Evolutionary conservation across 257 asterid species (phyloP).

Genomic region (Nicotiana attenuata): DNA sequence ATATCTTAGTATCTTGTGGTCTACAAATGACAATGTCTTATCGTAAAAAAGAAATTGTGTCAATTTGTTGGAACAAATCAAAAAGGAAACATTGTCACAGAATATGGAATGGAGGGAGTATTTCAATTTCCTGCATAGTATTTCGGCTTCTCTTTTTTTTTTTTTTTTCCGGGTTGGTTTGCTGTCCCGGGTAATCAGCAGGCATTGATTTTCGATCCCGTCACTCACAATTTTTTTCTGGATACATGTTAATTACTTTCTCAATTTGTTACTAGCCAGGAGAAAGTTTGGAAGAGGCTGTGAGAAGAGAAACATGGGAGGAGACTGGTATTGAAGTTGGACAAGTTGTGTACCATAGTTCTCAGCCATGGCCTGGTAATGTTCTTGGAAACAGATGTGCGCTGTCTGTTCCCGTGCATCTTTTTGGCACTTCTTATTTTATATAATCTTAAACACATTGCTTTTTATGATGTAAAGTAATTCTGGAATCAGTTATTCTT

Average conservation of each 20-base stretch:
- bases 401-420: background rate
- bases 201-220: background rate
- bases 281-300: slow-evolving; percentile 97
- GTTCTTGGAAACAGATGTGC: background rate
- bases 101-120: background rate
- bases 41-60: background rate
- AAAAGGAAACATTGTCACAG: background rate
- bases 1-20: background rate
- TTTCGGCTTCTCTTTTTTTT: background rate
- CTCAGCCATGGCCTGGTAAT: slow-evolving; percentile 99
- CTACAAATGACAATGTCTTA: background rate
- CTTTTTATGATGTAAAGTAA: background rate
- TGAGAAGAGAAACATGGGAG: slow-evolving; percentile 93
- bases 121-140: background rate
- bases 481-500: background rate
- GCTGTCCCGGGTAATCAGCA: background rate
- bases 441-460: background rate
- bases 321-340: slow-evolving; percentile 97
- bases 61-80: background rate
- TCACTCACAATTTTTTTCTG: background rate
- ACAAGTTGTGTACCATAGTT: slow-evolving; percentile 87
- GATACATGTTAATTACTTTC: background rate
- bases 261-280: slow-evolving; percentile 57
- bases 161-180: background rate
- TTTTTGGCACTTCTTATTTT: background rate